Evolutionary conservation across 169 alveolate genomes (phyloP).

Genomic region (Sarcocystis neurona): DNA sequence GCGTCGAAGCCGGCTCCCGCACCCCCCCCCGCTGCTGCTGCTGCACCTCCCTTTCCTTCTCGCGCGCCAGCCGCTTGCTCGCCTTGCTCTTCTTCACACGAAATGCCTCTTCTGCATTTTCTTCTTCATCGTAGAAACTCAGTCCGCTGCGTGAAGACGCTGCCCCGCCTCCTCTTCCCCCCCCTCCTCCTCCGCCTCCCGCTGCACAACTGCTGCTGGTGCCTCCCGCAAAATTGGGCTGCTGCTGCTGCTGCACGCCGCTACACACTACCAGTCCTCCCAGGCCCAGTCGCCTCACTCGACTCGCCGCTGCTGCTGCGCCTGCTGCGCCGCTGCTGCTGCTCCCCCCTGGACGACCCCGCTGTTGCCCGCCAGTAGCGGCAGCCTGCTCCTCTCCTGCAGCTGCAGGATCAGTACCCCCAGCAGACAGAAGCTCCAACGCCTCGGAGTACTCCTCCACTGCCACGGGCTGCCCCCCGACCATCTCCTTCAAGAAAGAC

Average conservation of each 20-base stretch:
- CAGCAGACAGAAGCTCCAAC: too few species aligned
- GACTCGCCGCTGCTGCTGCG: neutral
- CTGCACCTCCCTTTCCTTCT: constrained; percentile 19
- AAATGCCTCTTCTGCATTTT: neutral
- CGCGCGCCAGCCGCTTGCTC: neutral
- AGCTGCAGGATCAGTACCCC: too few species aligned
- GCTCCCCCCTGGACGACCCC: too few species aligned
- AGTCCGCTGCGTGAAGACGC: neutral
- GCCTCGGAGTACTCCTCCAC: too few species aligned
- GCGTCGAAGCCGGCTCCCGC: neutral
- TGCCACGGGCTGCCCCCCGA: too few species aligned
- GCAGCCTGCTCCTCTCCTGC: too few species aligned
- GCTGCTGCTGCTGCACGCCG: neutral
- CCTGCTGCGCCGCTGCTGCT: too few species aligned
- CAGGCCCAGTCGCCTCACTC: neutral
- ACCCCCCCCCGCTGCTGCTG: too few species aligned
- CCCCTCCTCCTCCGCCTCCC: neutral
- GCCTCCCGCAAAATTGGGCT: neutral
- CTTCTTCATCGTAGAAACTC: constrained; percentile 17
- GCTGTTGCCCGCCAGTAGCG: too few species aligned
- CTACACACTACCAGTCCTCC: neutral
- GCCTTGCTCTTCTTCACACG: constrained; percentile 12
- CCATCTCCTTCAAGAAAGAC: too few species aligned
- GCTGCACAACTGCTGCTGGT: neutral
- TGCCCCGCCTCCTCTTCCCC: neutral